Conservation (phyloP, 2,329 filamentous ascomycete species). For the Magnaporthiopsis incrustans region DNA sequence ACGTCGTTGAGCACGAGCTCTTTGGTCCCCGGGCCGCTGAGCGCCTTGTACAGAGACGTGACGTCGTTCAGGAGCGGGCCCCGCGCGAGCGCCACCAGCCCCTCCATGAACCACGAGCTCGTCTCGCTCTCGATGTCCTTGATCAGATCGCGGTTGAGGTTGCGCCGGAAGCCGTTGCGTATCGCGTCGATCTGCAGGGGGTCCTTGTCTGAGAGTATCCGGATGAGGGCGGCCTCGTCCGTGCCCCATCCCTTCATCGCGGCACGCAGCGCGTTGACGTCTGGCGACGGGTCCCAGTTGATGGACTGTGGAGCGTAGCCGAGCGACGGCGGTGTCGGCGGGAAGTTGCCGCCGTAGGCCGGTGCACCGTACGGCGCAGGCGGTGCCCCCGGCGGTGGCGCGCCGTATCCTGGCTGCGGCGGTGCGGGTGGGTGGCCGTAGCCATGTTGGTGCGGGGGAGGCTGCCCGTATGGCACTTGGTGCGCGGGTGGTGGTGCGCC, state of each 20-base stretch:
- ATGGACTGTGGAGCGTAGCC: constrained; percentile 71
- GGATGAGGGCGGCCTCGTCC: constrained; percentile 70
- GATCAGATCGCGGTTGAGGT: constrained; percentile 60
- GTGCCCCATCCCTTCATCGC: constrained; percentile 93
- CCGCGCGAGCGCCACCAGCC: constrained; percentile 64
- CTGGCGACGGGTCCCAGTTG: constrained; percentile 56
- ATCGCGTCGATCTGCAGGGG: constrained; percentile 68
- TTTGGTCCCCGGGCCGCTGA: constrained; percentile 78
- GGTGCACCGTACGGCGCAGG: constrained; percentile 13
- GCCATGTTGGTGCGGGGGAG: constrained; percentile 20
- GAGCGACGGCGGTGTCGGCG: constrained; percentile 57
- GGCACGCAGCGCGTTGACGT: constrained; percentile 64
- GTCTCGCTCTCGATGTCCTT: constrained; percentile 74
- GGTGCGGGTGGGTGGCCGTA: constrained; percentile 23
- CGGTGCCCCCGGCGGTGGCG: constrained; percentile 29
- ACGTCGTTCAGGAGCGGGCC: constrained; percentile 77
- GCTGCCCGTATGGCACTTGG: constrained; percentile 15
- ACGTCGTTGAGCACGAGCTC: constrained; percentile 81
- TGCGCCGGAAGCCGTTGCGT: constrained; percentile 56
- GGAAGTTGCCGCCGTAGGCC: constrained; percentile 17
- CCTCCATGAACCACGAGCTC: constrained; percentile 64
- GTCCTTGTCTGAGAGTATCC: constrained; percentile 62
- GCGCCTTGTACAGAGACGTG: constrained; percentile 59
- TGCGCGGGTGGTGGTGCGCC: constrained; percentile 24
- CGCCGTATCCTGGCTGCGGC: constrained; percentile 20